phyloP scores from a whole-genome alignment of 2,329 filamentous ascomycete species.

The Zalaria obscura region DNA sequence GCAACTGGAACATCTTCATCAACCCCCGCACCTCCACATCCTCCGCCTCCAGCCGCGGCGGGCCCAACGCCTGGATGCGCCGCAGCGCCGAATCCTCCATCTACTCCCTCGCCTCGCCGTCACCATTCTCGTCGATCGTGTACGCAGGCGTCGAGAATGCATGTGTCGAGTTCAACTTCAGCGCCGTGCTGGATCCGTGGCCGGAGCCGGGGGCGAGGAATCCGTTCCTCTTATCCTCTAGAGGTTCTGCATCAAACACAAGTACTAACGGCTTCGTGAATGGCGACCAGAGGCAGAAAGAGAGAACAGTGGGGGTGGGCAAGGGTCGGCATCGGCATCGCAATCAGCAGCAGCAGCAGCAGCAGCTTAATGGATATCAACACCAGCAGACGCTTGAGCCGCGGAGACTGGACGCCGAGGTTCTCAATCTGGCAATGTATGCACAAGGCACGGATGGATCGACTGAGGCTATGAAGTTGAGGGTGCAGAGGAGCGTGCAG shows the following conservation, averaged over 20 bases:
- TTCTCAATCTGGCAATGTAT: conserved; percentile 31
- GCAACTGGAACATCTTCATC: conserved; percentile 33
- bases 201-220: conserved; percentile 21
- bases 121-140: conserved; percentile 26
- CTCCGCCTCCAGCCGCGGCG: conserved; percentile 9
- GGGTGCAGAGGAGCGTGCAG: conserved; percentile 22
- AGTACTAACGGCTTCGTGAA: conserved; percentile 10
- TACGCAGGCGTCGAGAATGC: conserved; percentile 34
- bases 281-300: conserved; percentile 6
- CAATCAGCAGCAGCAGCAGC: no score
- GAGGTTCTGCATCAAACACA: background rate
- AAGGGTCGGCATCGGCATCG: no score
- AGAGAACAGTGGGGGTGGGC: background rate
- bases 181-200: conserved; percentile 24
- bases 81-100: conserved; percentile 25
- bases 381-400: no score
- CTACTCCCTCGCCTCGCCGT: conserved; percentile 33
- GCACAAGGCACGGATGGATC: conserved; percentile 22
- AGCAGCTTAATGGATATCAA: no score
- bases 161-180: conserved; percentile 29
- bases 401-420: conserved; percentile 11
- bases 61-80: conserved; percentile 10
- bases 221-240: no score
- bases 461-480: conserved; percentile 23
- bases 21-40: conserved; percentile 16